Evolutionary conservation across 2,329 filamentous ascomycete species (phyloP).

Genomic region (Verticillium dahliae): DNA sequence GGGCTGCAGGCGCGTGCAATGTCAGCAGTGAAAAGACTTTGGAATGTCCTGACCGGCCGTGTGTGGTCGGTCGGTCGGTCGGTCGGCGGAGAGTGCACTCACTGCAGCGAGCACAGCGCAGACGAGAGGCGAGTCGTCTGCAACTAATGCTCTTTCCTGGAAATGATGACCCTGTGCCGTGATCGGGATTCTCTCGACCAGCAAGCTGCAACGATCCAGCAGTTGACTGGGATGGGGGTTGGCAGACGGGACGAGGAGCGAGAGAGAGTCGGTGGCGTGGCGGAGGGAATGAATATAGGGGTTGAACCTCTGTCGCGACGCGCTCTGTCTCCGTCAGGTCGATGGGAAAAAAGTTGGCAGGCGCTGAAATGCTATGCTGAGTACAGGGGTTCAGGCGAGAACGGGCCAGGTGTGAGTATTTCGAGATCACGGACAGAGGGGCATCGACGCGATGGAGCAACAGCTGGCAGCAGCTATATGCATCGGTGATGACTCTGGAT

Average conservation of each 20-base stretch:
- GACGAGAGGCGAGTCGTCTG: conserved; percentile 53
- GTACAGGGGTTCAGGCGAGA: background rate
- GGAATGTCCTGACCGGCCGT: background rate
- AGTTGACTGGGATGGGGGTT: background rate
- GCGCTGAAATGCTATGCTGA: background rate
- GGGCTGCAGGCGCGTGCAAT: conserved; percentile 19
- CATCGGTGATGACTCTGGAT: conserved; percentile 9
- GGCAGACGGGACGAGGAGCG: background rate
- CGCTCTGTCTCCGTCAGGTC: conserved; percentile 2
- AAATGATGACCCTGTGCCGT: background rate
- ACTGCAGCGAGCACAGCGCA: conserved; percentile 56
- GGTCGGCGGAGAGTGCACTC: conserved; percentile 19
- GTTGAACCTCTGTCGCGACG: conserved; percentile 4
- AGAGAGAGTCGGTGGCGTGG: background rate
- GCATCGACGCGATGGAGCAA: conserved; percentile 10
- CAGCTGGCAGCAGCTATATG: conserved; percentile 6
- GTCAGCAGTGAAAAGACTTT: background rate
- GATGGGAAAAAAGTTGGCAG: background rate
- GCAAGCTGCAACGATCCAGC: background rate
- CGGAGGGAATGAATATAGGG: background rate
- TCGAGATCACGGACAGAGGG: conserved; percentile 12
- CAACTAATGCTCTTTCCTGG: conserved; percentile 44
- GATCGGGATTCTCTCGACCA: background rate
- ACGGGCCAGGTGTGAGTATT: background rate
- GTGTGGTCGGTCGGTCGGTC: conserved; percentile 4